These are phyloP conservation scores for Hippophae gyantsensis DNA, from an alignment of 306 rosid species.

Conservation along the genomic window DNA sequence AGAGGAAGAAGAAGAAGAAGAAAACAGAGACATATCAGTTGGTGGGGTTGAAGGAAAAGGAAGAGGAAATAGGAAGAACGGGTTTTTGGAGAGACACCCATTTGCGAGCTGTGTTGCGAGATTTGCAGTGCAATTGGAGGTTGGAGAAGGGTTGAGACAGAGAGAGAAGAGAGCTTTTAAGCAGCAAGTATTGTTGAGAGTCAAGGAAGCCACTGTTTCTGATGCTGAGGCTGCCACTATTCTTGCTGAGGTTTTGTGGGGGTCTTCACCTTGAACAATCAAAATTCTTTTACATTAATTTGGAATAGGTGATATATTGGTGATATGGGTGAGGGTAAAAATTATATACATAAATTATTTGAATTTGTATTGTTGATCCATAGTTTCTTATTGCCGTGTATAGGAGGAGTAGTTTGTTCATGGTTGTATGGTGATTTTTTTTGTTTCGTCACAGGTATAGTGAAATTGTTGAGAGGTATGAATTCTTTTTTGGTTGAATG, in stretches of 20 bases:
- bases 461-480: too few species aligned
- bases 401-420: too few species aligned
- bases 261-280: slow-evolving; percentile 43
- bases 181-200: slow-evolving; percentile 48
- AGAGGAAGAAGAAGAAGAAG: not conserved
- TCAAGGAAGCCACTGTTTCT: slow-evolving; percentile 49
- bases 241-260: slow-evolving; percentile 86
- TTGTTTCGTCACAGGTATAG: too few species aligned
- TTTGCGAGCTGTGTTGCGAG: slow-evolving; percentile 78
- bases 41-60: slow-evolving; percentile 24
- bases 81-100: slow-evolving; percentile 38
- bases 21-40: slow-evolving; percentile 12
- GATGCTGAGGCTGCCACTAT: slow-evolving; percentile 84
- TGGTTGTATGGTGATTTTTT: too few species aligned
- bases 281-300: not conserved
- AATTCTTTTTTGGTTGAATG: too few species aligned
- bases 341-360: too few species aligned
- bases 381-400: too few species aligned
- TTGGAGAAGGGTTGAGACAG: slow-evolving; percentile 85
- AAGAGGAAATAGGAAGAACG: slow-evolving; percentile 19
- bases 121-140: slow-evolving; percentile 79
- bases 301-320: too few species aligned
- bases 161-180: slow-evolving; percentile 79
- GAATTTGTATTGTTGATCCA: too few species aligned
- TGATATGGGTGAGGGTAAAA: too few species aligned